Percentiles rank a stretch among this genome's conserved stretches.
Conservation (phyloP, 208 protist species). For the Leishmania tarentolae region DNA sequence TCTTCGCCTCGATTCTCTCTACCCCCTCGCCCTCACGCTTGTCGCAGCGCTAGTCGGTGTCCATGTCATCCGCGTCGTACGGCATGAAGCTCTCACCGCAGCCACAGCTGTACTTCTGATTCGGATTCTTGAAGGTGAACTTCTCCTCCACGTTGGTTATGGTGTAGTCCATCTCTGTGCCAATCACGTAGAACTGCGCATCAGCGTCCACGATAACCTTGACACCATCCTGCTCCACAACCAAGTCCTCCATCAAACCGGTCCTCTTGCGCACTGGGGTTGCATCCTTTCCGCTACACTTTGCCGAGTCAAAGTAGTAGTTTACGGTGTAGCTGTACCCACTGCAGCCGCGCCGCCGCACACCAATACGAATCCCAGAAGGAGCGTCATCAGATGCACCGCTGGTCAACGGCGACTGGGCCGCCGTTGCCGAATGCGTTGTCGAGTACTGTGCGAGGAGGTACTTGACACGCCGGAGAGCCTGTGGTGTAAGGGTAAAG, state of each 20-base stretch:
- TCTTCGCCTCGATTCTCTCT: not conserved
- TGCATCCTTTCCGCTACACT: not conserved
- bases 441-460: conserved; percentile 55
- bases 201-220: conserved; percentile 93
- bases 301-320: conserved; percentile 60
- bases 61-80: conserved; percentile 79
- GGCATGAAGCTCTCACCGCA: conserved; percentile 98
- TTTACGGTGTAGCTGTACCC: conserved; percentile 97
- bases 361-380: conserved; percentile 91
- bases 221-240: conserved; percentile 93
- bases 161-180: conserved; percentile 97
- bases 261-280: not conserved
- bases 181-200: conserved; percentile 97
- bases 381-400: conserved; percentile 3
- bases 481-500: conserved; percentile 83
- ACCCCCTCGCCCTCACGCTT: not conserved
- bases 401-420: not conserved
- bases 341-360: conserved; percentile 94
- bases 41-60: conserved; percentile 25
- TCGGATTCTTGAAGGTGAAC: conserved; percentile 98
- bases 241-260: conserved; percentile 46
- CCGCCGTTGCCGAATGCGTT: not conserved
- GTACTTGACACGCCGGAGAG: conserved; percentile 79
- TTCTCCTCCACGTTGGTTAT: conserved; percentile 94
- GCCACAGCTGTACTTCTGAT: conserved; percentile 95